Evolutionary conservation across 2,329 filamentous ascomycete genomes (phyloP).

Genomic region (Rhytidhysteron rufulum): DNA sequence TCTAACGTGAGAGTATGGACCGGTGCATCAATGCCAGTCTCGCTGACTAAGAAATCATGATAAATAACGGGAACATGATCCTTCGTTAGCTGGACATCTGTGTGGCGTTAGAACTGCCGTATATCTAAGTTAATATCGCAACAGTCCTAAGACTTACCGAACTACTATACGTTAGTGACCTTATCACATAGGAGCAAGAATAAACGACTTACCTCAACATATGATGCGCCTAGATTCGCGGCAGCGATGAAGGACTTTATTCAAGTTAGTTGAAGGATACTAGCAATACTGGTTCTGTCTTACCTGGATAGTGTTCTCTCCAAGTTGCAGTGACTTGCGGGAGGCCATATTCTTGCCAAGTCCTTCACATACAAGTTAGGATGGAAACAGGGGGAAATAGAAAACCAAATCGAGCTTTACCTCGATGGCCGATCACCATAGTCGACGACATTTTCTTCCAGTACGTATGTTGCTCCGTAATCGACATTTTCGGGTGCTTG

Average conservation of each 20-base stretch:
- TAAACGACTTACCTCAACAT: constrained; percentile 57
- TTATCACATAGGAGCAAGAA: no score
- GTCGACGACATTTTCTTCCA: constrained; percentile 91
- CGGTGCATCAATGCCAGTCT: constrained; percentile 94
- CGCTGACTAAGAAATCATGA: constrained; percentile 95
- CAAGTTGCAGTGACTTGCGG: constrained; percentile 84
- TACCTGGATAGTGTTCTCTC: constrained; percentile 83
- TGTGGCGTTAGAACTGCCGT: no score
- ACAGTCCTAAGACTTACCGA: constrained; percentile 15
- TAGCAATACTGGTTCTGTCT: constrained; percentile 4
- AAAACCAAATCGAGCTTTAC: constrained; percentile 17
- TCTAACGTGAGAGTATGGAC: constrained; percentile 93
- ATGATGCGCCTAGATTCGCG: constrained; percentile 79
- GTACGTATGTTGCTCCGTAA: constrained; percentile 87
- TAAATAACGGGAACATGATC: constrained; percentile 98
- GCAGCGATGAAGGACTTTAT: constrained; percentile 84
- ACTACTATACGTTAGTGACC: no score
- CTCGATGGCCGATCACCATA: constrained; percentile 72
- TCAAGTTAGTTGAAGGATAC: constrained; percentile 7
- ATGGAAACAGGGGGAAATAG: constrained; percentile 33
- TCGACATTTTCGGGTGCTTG: constrained; percentile 86
- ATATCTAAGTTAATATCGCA: no score
- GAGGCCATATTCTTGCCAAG: constrained; percentile 85
- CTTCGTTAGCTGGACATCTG: constrained; percentile 97
- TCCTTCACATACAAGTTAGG: constrained; percentile 54